These are phyloP conservation scores for Entomortierella chlamydospora DNA, from an alignment of 192 early-diverging fungal species.

Conservation along the genomic window DNA sequence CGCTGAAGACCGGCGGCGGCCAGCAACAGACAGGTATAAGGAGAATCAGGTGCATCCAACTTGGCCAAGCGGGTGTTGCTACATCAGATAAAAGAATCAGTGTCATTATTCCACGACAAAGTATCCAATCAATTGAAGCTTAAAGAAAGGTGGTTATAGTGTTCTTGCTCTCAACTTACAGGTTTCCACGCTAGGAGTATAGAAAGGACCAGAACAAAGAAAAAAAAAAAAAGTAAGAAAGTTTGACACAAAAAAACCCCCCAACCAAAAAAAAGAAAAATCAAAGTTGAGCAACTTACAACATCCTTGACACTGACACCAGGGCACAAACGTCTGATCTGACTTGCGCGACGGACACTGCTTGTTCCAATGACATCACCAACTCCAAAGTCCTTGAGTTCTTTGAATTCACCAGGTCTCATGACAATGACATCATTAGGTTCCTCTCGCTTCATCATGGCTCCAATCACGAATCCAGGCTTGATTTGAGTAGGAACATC, in stretches of 20 bases:
- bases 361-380: constrained; percentile 90
- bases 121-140: neutral
- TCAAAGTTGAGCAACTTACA: constrained; percentile 54
- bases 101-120: neutral
- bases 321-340: constrained; percentile 84
- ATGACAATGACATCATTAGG: constrained; percentile 90
- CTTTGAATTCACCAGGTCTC: constrained; percentile 52
- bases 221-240: constrained; percentile 9
- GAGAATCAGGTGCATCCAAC: constrained; percentile 78
- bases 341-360: constrained; percentile 88
- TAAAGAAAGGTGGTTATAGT: too few relatives aligned
- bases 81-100: constrained; percentile 3
- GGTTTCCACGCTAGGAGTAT: constrained; percentile 1
- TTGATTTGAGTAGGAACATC: constrained; percentile 92
- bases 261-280: too few relatives aligned
- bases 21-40: constrained; percentile 83
- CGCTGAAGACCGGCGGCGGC: constrained; percentile 90
- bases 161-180: too few relatives aligned
- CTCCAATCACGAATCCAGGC: constrained; percentile 82
- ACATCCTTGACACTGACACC: constrained; percentile 82
- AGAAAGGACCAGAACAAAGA: neutral
- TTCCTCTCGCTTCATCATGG: constrained; percentile 89
- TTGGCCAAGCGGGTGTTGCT: constrained; percentile 91
- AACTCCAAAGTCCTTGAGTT: constrained; percentile 72
- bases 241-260: neutral